Evolutionary conservation across 1,139 yeast species (phyloP).

Genomic region (Arxiozyma bovina): DNA sequence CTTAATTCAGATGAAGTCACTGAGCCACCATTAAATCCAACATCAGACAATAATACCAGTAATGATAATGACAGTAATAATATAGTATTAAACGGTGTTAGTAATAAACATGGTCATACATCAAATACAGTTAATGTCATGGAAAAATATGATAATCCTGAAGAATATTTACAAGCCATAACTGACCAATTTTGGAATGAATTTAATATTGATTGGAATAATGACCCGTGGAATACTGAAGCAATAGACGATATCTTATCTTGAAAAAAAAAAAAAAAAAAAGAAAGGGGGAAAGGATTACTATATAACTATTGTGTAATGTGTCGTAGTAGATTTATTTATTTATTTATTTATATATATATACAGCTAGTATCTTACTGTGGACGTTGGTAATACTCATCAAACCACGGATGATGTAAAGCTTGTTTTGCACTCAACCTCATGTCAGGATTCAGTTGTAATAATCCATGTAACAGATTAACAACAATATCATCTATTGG

Average conservation of each 20-base stretch:
- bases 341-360: background rate
- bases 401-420: slow-evolving; percentile 91
- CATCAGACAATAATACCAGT: too few relatives aligned
- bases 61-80: background rate
- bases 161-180: slow-evolving; percentile 5
- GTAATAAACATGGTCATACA: background rate
- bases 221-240: slow-evolving; percentile 9
- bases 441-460: slow-evolving; percentile 88
- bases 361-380: background rate
- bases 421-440: slow-evolving; percentile 90
- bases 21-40: background rate
- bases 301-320: too few relatives aligned
- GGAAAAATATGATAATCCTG: background rate
- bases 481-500: slow-evolving; percentile 70
- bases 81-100: background rate
- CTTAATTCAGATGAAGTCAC: background rate
- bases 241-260: background rate
- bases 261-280: background rate
- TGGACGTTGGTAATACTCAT: slow-evolving; percentile 43
- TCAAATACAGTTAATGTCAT: background rate
- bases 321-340: too few relatives aligned
- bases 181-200: slow-evolving; percentile 18
- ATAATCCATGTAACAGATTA: slow-evolving; percentile 63
- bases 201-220: slow-evolving; percentile 14
- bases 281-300: background rate